Evolutionary conservation across 768 basidiomycete genomes (phyloP).

Genomic region (Lanmaoa pseudosensibilis): DNA sequence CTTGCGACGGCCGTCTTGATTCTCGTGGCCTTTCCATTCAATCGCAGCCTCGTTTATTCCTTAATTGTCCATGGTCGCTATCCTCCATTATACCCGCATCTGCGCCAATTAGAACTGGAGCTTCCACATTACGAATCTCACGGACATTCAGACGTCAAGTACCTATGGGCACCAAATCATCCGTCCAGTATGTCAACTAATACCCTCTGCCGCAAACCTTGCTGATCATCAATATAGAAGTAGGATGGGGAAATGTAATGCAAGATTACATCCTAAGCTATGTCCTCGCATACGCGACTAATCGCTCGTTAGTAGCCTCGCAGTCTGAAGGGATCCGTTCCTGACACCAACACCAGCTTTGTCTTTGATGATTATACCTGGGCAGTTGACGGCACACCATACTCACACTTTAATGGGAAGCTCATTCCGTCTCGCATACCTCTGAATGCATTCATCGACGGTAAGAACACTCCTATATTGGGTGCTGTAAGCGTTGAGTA

Average conservation of each 20-base stretch:
- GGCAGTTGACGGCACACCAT: background rate
- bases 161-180: background rate
- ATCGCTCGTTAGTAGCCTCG: background rate
- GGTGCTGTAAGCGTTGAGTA: background rate
- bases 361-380: background rate
- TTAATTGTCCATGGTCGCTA: background rate
- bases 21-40: background rate
- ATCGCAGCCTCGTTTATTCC: background rate
- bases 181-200: background rate
- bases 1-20: background rate
- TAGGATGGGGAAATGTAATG: constrained; percentile 1
- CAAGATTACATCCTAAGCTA: constrained; percentile 2
- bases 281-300: background rate
- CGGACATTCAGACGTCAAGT: background rate
- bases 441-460: background rate
- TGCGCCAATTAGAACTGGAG: background rate
- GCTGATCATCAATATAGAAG: background rate
- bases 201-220: background rate
- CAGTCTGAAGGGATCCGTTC: background rate
- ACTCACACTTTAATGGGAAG: background rate
- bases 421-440: constrained; percentile 1
- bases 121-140: background rate
- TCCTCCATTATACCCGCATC: background rate
- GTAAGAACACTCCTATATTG: background rate
- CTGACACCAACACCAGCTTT: background rate